phyloP scores from a whole-genome alignment of 371 early-diverging fungal species.

The Mortierella sp. region DNA sequence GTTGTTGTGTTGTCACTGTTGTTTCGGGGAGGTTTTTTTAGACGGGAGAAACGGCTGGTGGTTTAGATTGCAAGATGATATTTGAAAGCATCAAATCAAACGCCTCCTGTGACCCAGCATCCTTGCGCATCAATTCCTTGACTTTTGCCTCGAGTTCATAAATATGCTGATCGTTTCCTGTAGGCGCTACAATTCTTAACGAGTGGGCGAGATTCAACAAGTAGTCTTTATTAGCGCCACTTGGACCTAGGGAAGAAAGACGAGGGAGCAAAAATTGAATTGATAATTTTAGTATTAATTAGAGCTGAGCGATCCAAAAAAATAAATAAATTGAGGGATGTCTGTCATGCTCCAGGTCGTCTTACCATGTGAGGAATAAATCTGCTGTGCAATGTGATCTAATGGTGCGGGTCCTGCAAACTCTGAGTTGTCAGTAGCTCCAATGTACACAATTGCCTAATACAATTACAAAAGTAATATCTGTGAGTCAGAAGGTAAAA shows the following conservation, averaged over 20 bases:
- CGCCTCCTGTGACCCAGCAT: slow-evolving; percentile 44
- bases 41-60: slow-evolving; percentile 22
- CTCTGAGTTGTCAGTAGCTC: slow-evolving; percentile 81
- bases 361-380: slow-evolving; percentile 75
- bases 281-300: too few species aligned
- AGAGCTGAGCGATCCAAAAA: background rate
- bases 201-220: slow-evolving; percentile 78
- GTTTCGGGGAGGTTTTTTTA: background rate
- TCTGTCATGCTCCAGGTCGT: background rate
- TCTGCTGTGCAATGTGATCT: slow-evolving; percentile 81
- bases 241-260: slow-evolving; percentile 64
- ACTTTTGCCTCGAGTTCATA: slow-evolving; percentile 72
- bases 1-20: too few species aligned
- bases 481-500: too few species aligned
- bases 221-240: slow-evolving; percentile 86
- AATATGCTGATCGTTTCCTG: slow-evolving; percentile 73
- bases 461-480: slow-evolving; percentile 14
- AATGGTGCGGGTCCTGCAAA: slow-evolving; percentile 83
- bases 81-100: slow-evolving; percentile 33
- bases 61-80: slow-evolving; percentile 43
- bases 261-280: too few species aligned
- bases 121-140: slow-evolving; percentile 55
- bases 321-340: background rate
- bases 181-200: slow-evolving; percentile 69
- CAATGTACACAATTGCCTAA: slow-evolving; percentile 87